A percentile compares a stretch with the other conserved stretches of the same genome.
Conservation (phyloP, 306 rosid species). For the Prunus persica region DNA sequence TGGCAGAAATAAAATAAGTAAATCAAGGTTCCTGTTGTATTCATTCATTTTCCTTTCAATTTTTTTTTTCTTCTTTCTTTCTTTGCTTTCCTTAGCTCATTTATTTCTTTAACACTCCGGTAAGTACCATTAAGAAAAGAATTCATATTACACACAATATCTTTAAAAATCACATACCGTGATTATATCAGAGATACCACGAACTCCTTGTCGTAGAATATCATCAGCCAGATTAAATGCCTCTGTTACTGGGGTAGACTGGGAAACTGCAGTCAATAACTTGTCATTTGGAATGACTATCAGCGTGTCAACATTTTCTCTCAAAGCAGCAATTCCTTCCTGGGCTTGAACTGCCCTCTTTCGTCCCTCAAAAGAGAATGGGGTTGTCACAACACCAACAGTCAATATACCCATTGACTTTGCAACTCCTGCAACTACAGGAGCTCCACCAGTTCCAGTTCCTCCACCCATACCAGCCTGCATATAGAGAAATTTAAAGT, state of each 20-base stretch:
- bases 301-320: constrained; percentile 94
- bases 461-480: constrained; percentile 99
- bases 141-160: not conserved
- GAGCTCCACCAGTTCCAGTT: constrained; percentile 99
- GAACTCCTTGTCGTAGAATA: constrained; percentile 98
- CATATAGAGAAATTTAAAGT: constrained; percentile 18
- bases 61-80: not conserved
- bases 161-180: constrained; percentile 54
- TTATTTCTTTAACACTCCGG: not conserved
- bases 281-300: constrained; percentile 99
- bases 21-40: not conserved
- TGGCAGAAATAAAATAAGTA: not conserved
- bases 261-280: constrained; percentile 93
- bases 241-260: constrained; percentile 95
- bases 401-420: constrained; percentile 97
- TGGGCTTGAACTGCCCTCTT: constrained; percentile 99
- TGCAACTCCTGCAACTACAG: constrained; percentile 90
- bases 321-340: constrained; percentile 97
- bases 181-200: constrained; percentile 98
- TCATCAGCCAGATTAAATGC: constrained; percentile 98
- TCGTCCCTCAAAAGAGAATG: constrained; percentile 97
- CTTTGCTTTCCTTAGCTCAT: not conserved
- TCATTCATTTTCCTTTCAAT: not conserved
- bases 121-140: not conserved
- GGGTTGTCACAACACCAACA: constrained; percentile 97